Base-by-base conservation (phyloP, 305 asterid genomes). In the Andrographis paniculata region DNA sequence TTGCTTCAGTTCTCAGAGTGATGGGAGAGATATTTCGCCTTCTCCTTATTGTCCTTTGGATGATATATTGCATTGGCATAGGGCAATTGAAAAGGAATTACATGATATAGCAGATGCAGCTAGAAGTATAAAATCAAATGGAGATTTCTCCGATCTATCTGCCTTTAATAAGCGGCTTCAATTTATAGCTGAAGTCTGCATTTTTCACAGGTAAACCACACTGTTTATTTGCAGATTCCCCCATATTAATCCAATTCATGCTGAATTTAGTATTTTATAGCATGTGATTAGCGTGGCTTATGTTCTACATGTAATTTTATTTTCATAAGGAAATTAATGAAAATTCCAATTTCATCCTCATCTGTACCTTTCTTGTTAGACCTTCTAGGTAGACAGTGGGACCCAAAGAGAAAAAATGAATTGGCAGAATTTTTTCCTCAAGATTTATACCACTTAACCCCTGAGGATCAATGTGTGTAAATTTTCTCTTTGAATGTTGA, bases 101-200 rank as follows among this genome's bases (percentile, higher is more conserved):
- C 76, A 59, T 58, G 95, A 91, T 69, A 91, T 91, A 27, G 93
- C 94, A 52, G 80, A 86, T 67, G 82, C 92, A 44, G 96, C 96
- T 58, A 78, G 79, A 74, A 66, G 58, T 56, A 86, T 91, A 62
- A 77, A 84, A 68, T 58, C 71, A 39, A 77, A 77, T 17, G 96
- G 94, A 74, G 95, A 91, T 75, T 86, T 91, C 75, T 76, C 92
- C 38, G 82, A 91, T 71, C 63, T 83, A 60, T 70, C 88, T 56
- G 70, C 93, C 53, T 86, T 86, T 52, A 78, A 75, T 57, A 68
- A 66, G 69, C 73, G 95, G 74, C 82, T 91, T 51, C 99, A 91
- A 60, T 91, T 91, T 71, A 83, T 91, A 73, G 99, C 98, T 3
- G 99, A 91, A 75, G 99, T 91, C 66, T 91, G 95, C 55, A 87